A percentile compares a stretch with the other conserved stretches of the same genome.
Evolutionary conservation across 1,284 basidiomycete genomes (phyloP).

Genomic region (Cryptococcus sp.): DNA sequence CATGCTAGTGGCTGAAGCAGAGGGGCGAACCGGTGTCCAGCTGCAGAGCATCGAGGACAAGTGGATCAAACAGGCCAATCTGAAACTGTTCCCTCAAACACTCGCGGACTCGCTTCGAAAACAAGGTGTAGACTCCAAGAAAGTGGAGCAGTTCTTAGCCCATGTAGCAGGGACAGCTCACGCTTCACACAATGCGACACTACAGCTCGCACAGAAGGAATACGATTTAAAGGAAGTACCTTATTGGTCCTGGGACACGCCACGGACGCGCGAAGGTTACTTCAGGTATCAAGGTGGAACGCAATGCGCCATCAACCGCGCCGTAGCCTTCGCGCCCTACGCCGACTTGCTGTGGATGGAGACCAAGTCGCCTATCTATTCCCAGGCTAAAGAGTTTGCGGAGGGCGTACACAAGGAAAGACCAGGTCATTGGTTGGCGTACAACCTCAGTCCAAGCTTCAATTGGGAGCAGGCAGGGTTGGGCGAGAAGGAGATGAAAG

Average conservation of each 20-base stretch:
- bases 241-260: slow-evolving; percentile 91
- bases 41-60: slow-evolving; percentile 86
- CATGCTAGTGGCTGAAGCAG: slow-evolving; percentile 79
- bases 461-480: slow-evolving; percentile 85
- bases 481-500: slow-evolving; percentile 78
- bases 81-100: slow-evolving; percentile 75
- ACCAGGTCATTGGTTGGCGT: slow-evolving; percentile 89
- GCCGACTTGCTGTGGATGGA: slow-evolving; percentile 96
- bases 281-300: slow-evolving; percentile 92
- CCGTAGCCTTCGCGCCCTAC: slow-evolving; percentile 89
- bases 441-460: slow-evolving; percentile 91
- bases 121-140: slow-evolving; percentile 58
- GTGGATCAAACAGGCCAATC: slow-evolving; percentile 75
- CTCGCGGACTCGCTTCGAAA: slow-evolving; percentile 71
- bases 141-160: slow-evolving; percentile 46
- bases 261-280: slow-evolving; percentile 93
- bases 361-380: slow-evolving; percentile 93
- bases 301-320: slow-evolving; percentile 88
- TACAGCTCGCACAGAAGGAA: slow-evolving; percentile 74
- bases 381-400: slow-evolving; percentile 92
- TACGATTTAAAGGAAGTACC: slow-evolving; percentile 67
- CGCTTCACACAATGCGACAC: slow-evolving; percentile 69
- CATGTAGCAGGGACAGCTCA: slow-evolving; percentile 50
- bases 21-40: slow-evolving; percentile 75
- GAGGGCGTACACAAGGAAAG: slow-evolving; percentile 76